phyloP scores from a whole-genome alignment of 2,329 filamentous ascomycete species.

The Talaromyces sp. region DNA sequence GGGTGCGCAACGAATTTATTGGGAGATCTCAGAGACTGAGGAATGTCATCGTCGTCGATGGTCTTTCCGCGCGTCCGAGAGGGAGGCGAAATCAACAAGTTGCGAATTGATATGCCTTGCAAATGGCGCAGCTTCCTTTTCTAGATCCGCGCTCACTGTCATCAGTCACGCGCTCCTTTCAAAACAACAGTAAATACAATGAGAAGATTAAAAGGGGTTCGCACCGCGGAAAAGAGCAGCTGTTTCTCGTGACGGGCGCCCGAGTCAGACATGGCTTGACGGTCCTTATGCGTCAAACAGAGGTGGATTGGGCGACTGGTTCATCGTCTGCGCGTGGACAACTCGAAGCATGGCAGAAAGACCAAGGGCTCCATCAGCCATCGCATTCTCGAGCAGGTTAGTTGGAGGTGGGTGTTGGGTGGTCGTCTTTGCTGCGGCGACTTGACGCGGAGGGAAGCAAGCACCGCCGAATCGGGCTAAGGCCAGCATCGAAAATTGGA shows the following conservation, averaged over 20 bases:
- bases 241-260: conserved; percentile 41
- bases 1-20: conserved; percentile 59
- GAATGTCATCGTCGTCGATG: conserved; percentile 70
- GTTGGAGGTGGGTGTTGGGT: neutral
- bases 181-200: neutral
- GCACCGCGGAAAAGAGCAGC: conserved; percentile 43
- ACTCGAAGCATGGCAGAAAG: neutral
- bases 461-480: conserved; percentile 4
- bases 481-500: conserved; percentile 6
- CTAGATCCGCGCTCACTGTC: conserved; percentile 33
- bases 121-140: conserved; percentile 88
- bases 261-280: conserved; percentile 11
- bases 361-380: neutral
- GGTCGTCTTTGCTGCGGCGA: neutral
- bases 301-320: neutral
- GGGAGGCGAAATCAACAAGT: conserved; percentile 64
- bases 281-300: neutral
- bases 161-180: neutral
- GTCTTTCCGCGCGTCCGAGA: conserved; percentile 54
- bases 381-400: neutral
- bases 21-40: conserved; percentile 62
- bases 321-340: neutral
- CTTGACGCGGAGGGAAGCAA: conserved; percentile 2
- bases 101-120: conserved; percentile 79
- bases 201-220: neutral